Percentiles rank a stretch among this genome's conserved stretches.
Evolutionary conservation across 129 eudicot species (phyloP).

Genomic region (Ambrosia trifida): DNA sequence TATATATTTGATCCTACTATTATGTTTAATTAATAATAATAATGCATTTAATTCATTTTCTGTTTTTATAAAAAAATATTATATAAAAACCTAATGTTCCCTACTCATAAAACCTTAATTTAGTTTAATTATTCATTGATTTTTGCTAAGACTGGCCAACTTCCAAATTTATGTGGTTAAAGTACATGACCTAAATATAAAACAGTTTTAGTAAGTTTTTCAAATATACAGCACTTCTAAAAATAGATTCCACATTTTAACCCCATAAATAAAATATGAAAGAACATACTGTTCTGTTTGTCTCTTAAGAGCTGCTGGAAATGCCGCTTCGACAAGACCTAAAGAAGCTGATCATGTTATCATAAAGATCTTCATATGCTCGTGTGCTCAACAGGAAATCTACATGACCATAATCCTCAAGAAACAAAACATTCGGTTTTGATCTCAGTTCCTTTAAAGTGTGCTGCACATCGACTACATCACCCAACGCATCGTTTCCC

Average conservation of each 20-base stretch:
- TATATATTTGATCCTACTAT: too few species aligned
- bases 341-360: conserved; percentile 62
- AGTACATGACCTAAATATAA: neutral
- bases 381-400: conserved; percentile 73
- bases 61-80: too few species aligned
- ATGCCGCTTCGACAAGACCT: conserved; percentile 41
- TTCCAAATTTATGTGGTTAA: too few species aligned
- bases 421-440: conserved; percentile 66
- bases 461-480: conserved; percentile 67
- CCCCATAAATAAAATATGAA: neutral
- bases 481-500: conserved; percentile 85
- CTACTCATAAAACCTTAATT: too few species aligned
- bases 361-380: conserved; percentile 75
- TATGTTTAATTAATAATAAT: too few species aligned
- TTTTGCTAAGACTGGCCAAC: too few species aligned
- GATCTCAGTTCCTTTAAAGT: conserved; percentile 66
- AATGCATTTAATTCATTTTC: too few species aligned
- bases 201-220: neutral
- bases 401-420: conserved; percentile 81
- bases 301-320: conserved; percentile 37
- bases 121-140: too few species aligned
- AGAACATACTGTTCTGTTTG: conserved; percentile 11
- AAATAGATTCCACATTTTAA: neutral
- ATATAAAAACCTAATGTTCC: too few species aligned
- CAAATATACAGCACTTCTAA: neutral